phyloP scores from a whole-genome alignment of 805 yeast species.

The Yamadazyma kitorensis region DNA sequence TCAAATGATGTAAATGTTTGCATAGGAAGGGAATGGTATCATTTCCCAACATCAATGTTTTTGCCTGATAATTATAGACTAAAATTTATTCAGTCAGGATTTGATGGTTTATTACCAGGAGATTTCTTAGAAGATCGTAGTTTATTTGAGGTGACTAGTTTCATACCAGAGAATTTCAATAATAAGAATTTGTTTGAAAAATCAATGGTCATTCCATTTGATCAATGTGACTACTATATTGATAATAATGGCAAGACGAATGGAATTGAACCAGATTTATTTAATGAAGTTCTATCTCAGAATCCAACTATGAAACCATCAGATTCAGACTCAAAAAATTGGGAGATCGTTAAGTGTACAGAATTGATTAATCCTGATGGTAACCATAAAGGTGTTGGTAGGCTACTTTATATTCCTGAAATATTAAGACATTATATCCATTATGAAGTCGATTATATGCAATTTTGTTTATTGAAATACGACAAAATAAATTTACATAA shows the following conservation, averaged over 20 bases:
- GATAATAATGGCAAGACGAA: slow-evolving; percentile 47
- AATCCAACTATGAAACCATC: neutral
- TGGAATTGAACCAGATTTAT: slow-evolving; percentile 39
- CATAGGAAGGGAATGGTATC: slow-evolving; percentile 94
- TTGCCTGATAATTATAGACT: slow-evolving; percentile 62
- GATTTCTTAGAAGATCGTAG: slow-evolving; percentile 57
- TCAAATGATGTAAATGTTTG: slow-evolving; percentile 52
- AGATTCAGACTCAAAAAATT: slow-evolving; percentile 23
- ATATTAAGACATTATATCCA: slow-evolving; percentile 21
- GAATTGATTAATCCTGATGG: slow-evolving; percentile 53
- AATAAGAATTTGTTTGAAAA: slow-evolving; percentile 65
- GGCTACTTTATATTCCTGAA: slow-evolving; percentile 51
- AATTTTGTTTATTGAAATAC: slow-evolving; percentile 45
- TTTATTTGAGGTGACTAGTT: slow-evolving; percentile 35
- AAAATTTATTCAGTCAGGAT: slow-evolving; percentile 70
- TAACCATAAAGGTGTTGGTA: slow-evolving; percentile 51
- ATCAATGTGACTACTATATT: slow-evolving; percentile 64
- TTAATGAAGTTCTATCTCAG: no score
- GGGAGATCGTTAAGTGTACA: slow-evolving; percentile 50
- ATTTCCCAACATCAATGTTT: slow-evolving; percentile 86
- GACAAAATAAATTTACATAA: slow-evolving; percentile 1
- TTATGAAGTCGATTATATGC: slow-evolving; percentile 42
- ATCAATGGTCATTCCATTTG: slow-evolving; percentile 48
- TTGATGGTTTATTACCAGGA: slow-evolving; percentile 86
- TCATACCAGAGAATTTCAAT: slow-evolving; percentile 66